Evolutionary conservation across 2,329 filamentous ascomycete genomes (phyloP).

Genomic region (Mycocentrospora acerina): DNA sequence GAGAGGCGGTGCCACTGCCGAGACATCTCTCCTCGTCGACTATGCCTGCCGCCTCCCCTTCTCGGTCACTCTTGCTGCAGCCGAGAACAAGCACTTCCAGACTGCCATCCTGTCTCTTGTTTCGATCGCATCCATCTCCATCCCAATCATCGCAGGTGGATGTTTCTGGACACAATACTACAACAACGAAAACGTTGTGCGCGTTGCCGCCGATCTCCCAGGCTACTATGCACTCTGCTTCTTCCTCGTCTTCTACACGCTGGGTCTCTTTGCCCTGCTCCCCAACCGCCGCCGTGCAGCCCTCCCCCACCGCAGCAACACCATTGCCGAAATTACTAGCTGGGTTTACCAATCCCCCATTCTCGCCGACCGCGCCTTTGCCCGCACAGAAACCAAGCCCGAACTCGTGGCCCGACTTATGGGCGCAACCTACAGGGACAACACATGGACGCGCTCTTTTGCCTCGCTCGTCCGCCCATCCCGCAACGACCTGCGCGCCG

Average conservation of each 20-base stretch:
- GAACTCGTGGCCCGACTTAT: constrained; percentile 72
- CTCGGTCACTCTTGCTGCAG: constrained; percentile 59
- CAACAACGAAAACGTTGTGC: constrained; percentile 30
- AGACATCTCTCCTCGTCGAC: constrained; percentile 66
- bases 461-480: constrained; percentile 32
- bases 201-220: constrained; percentile 69
- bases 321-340: constrained; percentile 73
- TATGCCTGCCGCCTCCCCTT: constrained; percentile 69
- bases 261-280: constrained; percentile 60
- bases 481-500: constrained; percentile 28
- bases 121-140: constrained; percentile 59
- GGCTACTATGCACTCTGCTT: constrained; percentile 73
- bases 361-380: constrained; percentile 71
- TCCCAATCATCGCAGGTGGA: constrained; percentile 69
- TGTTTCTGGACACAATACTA: constrained; percentile 73
- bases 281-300: constrained; percentile 62
- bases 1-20: constrained; percentile 61
- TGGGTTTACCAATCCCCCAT: constrained; percentile 75
- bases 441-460: constrained; percentile 29
- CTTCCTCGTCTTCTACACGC: constrained; percentile 68
- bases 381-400: constrained; percentile 63
- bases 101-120: constrained; percentile 64
- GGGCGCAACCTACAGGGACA: constrained; percentile 53
- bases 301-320: constrained; percentile 72
- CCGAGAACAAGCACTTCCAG: constrained; percentile 64